These are phyloP conservation scores for Xylariales sp. DNA, from an alignment of 2,329 filamentous ascomycete species.

Conservation along the genomic window DNA sequence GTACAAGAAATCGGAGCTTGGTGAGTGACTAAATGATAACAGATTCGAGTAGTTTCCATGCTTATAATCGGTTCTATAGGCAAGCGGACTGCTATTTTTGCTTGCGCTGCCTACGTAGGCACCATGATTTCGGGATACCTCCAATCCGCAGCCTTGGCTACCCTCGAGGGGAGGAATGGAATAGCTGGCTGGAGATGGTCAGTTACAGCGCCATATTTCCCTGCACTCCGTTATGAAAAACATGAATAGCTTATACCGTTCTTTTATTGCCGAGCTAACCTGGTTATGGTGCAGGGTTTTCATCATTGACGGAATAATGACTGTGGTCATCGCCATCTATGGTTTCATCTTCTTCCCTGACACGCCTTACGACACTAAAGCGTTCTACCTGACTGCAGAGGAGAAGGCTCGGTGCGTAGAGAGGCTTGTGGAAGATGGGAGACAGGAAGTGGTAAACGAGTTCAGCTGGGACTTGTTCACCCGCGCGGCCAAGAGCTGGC, in stretches of 20 bases:
- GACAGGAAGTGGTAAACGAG: constrained; percentile 13
- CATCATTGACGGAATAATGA: constrained; percentile 48
- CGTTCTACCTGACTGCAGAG: constrained; percentile 28
- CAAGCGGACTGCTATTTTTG: constrained; percentile 61
- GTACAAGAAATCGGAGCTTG: constrained; percentile 58
- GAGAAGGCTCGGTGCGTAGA: constrained; percentile 36
- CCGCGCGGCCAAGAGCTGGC: constrained; percentile 16
- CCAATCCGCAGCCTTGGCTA: constrained; percentile 39
- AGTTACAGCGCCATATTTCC: constrained; percentile 18
- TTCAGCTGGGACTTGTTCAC: constrained; percentile 19
- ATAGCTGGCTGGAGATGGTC: constrained; percentile 47
- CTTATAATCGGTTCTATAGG: constrained; percentile 15
- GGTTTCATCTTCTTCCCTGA: constrained; percentile 47
- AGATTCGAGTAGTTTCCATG: background rate
- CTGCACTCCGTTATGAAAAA: background rate
- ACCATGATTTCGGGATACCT: constrained; percentile 57
- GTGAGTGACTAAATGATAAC: background rate
- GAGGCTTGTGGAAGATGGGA: constrained; percentile 21
- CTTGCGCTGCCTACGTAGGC: constrained; percentile 53
- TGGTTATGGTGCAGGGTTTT: constrained; percentile 4
- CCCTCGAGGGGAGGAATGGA: constrained; percentile 36
- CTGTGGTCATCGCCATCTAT: constrained; percentile 46
- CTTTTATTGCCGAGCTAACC: background rate
- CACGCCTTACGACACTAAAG: constrained; percentile 34
- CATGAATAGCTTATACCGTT: background rate